Evolutionary conservation across 2,329 filamentous ascomycete genomes (phyloP).

Genomic region (Fusarium subtropicale): DNA sequence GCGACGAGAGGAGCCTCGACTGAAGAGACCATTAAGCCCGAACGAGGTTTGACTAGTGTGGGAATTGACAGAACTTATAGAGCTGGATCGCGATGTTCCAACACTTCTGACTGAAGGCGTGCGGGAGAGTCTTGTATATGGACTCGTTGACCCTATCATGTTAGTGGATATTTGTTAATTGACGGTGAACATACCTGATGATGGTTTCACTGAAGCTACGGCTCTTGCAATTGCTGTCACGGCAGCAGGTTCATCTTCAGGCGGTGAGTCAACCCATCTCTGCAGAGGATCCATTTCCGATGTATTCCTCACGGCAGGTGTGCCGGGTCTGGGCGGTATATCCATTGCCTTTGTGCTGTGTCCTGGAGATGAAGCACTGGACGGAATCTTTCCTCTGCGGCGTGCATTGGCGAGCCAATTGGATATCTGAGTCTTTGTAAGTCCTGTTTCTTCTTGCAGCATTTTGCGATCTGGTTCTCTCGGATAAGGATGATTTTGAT

Average conservation of each 20-base stretch:
- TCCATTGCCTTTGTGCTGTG: constrained; percentile 58
- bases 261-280: constrained; percentile 50
- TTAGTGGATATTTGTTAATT: background rate
- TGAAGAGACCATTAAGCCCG: constrained; percentile 30
- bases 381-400: constrained; percentile 75
- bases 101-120: constrained; percentile 32
- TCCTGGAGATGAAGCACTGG: constrained; percentile 29
- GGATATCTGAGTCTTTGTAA: constrained; percentile 82
- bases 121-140: constrained; percentile 25
- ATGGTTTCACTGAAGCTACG: constrained; percentile 36
- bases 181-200: constrained; percentile 11
- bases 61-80: constrained; percentile 38
- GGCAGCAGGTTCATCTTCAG: constrained; percentile 50
- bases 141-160: constrained; percentile 27
- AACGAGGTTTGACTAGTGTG: constrained; percentile 32
- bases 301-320: constrained; percentile 51
- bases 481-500: constrained; percentile 83
- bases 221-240: constrained; percentile 49
- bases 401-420: constrained; percentile 92
- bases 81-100: constrained; percentile 28
- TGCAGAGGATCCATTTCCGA: constrained; percentile 45
- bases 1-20: constrained; percentile 29
- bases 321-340: constrained; percentile 61
- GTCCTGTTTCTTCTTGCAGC: constrained; percentile 77
- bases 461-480: constrained; percentile 83